phyloP scores from a whole-genome alignment of 2,329 filamentous ascomycete genomes.

The Aspergillus pseudoglaucus region DNA sequence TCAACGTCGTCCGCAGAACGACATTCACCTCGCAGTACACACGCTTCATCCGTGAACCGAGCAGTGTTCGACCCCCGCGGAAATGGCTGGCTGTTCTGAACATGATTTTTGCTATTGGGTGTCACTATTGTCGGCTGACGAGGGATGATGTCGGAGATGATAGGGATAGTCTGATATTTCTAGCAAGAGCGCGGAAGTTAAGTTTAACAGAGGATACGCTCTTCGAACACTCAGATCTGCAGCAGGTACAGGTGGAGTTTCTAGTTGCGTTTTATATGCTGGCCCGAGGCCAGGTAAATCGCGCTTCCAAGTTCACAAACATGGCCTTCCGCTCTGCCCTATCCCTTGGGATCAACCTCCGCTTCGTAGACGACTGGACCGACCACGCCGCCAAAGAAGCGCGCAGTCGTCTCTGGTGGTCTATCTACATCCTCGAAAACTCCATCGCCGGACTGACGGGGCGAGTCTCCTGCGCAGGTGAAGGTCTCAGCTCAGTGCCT shows the following conservation, averaged over 20 bases:
- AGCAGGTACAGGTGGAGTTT: conserved; percentile 38
- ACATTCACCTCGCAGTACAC: conserved; percentile 35
- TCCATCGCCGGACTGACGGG: conserved; percentile 38
- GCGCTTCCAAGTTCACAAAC: conserved; percentile 35
- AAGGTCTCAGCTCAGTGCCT: conserved; percentile 32
- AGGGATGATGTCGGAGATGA: conserved; percentile 19
- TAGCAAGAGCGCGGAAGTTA: conserved; percentile 35
- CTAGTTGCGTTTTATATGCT: conserved; percentile 37
- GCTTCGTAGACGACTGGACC: conserved; percentile 29
- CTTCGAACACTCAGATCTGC: conserved; percentile 37
- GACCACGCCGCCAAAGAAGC: conserved; percentile 34
- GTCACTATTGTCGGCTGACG: conserved; percentile 32
- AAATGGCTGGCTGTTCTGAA: conserved; percentile 41
- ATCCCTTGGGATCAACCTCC: conserved; percentile 37
- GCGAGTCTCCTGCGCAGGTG: conserved; percentile 32
- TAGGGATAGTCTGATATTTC: conserved; percentile 34
- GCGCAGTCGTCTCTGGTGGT: conserved; percentile 39
- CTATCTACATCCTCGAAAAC: conserved; percentile 36
- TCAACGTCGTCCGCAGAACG: conserved; percentile 33
- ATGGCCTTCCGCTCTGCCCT: conserved; percentile 36
- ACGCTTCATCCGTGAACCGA: conserved; percentile 21
- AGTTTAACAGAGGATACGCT: conserved; percentile 29
- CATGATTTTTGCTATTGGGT: conserved; percentile 41
- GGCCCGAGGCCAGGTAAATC: conserved; percentile 35
- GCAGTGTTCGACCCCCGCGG: conserved; percentile 17